Evolutionary conservation across 2,329 filamentous ascomycete genomes (phyloP).

Genomic region (Monilinia polystroma): DNA sequence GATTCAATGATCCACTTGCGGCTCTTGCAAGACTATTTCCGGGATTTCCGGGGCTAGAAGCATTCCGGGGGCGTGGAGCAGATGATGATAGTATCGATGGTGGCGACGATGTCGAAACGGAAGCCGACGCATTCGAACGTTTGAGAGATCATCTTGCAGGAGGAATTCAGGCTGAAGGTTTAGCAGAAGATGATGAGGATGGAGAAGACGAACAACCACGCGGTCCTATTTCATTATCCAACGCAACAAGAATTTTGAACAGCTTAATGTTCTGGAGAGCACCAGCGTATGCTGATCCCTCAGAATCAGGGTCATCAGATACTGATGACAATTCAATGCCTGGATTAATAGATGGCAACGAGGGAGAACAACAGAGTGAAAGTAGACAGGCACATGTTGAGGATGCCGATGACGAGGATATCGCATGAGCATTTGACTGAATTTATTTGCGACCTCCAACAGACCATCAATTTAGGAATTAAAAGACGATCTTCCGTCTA

Average conservation of each 20-base stretch:
- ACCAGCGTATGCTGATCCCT: slow-evolving; percentile 3
- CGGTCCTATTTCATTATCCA: slow-evolving; percentile 21
- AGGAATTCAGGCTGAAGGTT: neutral
- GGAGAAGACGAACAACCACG: slow-evolving; percentile 16
- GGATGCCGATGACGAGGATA: neutral
- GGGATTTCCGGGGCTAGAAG: slow-evolving; percentile 15
- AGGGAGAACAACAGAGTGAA: neutral
- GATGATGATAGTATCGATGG: slow-evolving; percentile 18
- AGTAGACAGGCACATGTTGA: slow-evolving; percentile 9
- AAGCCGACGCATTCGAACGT: slow-evolving; percentile 11
- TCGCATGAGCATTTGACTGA: neutral
- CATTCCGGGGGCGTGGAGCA: slow-evolving; percentile 14
- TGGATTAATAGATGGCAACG: neutral
- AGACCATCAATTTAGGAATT: neutral
- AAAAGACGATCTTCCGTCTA: neutral
- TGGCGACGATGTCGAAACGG: slow-evolving; percentile 9
- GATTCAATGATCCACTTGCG: slow-evolving; percentile 34
- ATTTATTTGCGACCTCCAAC: neutral
- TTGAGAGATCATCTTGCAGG: slow-evolving; percentile 7
- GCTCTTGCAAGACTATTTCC: slow-evolving; percentile 34
- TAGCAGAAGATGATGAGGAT: slow-evolving; percentile 23
- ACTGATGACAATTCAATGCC: slow-evolving; percentile 7
- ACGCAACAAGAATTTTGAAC: slow-evolving; percentile 29
- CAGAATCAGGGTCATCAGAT: neutral
- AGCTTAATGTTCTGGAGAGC: slow-evolving; percentile 30